Evolutionary conservation across 2,329 filamentous ascomycete species (phyloP), one percentile per base, ranked within the genome.

Genomic region (Eutypella sp.): DNA sequence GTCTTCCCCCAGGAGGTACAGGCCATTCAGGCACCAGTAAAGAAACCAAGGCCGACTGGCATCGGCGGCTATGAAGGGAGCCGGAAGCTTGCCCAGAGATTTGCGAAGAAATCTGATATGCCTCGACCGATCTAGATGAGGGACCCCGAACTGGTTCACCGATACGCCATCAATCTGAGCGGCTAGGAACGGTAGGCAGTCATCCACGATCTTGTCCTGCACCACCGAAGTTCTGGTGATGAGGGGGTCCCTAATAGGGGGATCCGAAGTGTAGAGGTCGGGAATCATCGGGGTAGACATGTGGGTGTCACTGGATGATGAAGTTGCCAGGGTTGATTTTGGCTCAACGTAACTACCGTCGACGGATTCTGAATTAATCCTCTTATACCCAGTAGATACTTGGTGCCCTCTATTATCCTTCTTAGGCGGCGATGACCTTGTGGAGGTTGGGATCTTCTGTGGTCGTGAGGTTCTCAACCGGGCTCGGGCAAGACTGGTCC

Each of bases 1-100:
- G 62, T 96, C 88, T 61, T 90, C 81, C 40, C 89, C 90, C 41
- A 99, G 71, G 27, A 91, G 73, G 22, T 78, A 73, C 53, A 99
- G 73, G 2, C 81, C 89, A 27, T 84, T 81, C 44, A 97, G 73
- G 44, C 81, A 87, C 93, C 93, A 99, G 70, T 96, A 97, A 53
- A 96, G 76, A 59, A 96, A 79, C 93, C 93, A 99, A 9, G 93
- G 91, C 45, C 92, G 76, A 62, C 87, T 91, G 25, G 93, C 85
- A 72, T 99, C 93, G 55, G 90, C 80, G 41, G 76, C 76, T 43
- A 85, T 82, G 66, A 86, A 96, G 3, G 71, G 72, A 7, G 78
- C 70, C 0, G 92, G 89, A 49, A 95, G 81, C 41, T 72, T 73
- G 20, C 71, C 72, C 25, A 85, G 67, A 54, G 71, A 73, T 53